Evolutionary conservation across 1,284 basidiomycete genomes (phyloP), one percentile per base, ranked within the genome.

Genomic region (Cutaneotrichosporon mucoides): DNA sequence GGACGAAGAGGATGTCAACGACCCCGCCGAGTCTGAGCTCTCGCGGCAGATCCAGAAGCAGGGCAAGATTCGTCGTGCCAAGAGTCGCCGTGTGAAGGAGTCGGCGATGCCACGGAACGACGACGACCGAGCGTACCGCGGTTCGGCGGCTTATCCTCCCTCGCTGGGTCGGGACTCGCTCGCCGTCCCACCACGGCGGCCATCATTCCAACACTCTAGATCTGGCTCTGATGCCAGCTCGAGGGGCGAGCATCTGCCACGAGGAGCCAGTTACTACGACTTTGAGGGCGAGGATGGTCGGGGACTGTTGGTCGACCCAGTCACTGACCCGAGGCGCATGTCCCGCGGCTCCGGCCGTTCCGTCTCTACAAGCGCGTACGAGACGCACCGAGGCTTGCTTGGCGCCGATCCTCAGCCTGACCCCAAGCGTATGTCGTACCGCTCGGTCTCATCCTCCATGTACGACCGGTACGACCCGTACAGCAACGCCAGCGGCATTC

Each of bases 1-100:
- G 62, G 88, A 88, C 34, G 88, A 92, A 62, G 83, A 88, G 61
- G 87, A 90, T 67, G 79, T 83, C 35, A 80, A 90, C 63, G 83
- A 88, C 62, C 84, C 85, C 0, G 86, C 83, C 15, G 89, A 92
- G 70, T 79, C 79, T 16, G 78, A 81, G 65, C 81, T 93, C 42
- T 87, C 83, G 58, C 77, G 79, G 47, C 79, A 79, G 42, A 79
- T 93, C 40, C 83, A 82, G 67, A 84, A 85, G 64, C 85, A 88
- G 71, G 90, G 90, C 12, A 85, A 83, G 69, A 65, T 85, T 13
- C 82, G 86, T 1, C 81, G 89, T 13, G 83, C 84, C 7, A 76
- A 79, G 53, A 84, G 82, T 13, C 76, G 84, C 42, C 24, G 24
- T 24, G 24, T 24, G 24, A 24, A 24, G 24, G 24, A 24, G 24